phyloP scores from a whole-genome alignment of 169 alveolate species.

The Sarcocystis neurona region DNA sequence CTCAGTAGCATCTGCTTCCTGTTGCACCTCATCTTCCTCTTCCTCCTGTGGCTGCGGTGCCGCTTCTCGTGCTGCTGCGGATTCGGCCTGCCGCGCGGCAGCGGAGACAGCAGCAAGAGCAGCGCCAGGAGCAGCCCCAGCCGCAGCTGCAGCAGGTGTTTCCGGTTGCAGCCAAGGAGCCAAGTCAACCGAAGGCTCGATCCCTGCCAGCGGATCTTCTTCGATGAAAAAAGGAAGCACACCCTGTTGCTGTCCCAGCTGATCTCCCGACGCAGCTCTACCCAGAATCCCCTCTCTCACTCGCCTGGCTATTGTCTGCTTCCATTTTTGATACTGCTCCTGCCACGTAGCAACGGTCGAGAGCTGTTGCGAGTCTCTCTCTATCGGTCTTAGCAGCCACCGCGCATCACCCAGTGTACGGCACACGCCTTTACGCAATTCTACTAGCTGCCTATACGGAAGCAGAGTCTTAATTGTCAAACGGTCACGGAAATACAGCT shows the following conservation, averaged over 20 bases:
- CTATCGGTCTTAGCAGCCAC: background rate
- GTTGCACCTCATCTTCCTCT: background rate
- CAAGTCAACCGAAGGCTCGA: background rate
- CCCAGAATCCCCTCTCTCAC: too few species aligned
- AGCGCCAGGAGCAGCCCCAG: too few species aligned
- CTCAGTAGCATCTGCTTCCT: background rate
- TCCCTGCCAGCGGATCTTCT: background rate
- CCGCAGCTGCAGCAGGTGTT: background rate
- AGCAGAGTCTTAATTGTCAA: background rate
- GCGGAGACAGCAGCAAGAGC: too few species aligned
- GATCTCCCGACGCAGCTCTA: too few species aligned
- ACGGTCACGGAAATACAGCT: background rate
- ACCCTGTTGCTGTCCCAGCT: background rate
- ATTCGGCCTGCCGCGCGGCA: too few species aligned
- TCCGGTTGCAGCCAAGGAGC: constrained; percentile 11
- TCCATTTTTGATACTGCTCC: constrained; percentile 1
- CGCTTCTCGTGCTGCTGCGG: background rate
- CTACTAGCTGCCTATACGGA: background rate
- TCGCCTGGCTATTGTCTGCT: background rate
- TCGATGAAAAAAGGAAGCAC: background rate
- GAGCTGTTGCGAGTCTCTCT: background rate
- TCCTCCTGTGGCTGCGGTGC: background rate
- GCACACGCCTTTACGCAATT: background rate
- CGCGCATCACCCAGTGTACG: background rate
- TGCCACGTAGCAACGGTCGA: background rate